Percentiles rank a stretch among this genome's conserved stretches.
These are phyloP conservation scores for Aureobasidium sp. DNA, from an alignment of 2,329 filamentous ascomycete species.

Conservation along the genomic window DNA sequence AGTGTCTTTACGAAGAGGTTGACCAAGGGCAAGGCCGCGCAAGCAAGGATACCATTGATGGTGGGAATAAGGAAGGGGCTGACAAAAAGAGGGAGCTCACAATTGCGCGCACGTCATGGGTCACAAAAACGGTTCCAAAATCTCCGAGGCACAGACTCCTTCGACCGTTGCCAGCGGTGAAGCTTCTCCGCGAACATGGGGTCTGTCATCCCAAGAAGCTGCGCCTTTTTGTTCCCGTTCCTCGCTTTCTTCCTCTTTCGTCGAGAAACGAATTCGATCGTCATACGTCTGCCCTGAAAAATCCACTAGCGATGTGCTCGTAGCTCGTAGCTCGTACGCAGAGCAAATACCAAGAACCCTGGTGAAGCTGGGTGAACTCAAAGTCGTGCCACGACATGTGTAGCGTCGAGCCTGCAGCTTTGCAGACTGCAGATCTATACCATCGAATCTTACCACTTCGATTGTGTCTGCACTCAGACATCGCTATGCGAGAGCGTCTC, in stretches of 20 bases:
- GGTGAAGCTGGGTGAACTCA: not conserved
- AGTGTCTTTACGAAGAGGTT: not conserved
- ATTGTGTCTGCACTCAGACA: not conserved
- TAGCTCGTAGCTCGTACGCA: not conserved
- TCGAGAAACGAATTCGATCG: not conserved
- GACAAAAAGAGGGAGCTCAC: not conserved
- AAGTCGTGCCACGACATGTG: slow-evolving; percentile 4
- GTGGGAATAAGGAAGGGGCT: not conserved
- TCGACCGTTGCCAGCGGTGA: not conserved
- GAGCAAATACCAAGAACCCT: not conserved
- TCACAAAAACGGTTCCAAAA: not conserved
- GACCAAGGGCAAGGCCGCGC: not conserved
- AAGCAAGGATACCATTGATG: not conserved
- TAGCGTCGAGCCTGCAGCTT: slow-evolving; percentile 2
- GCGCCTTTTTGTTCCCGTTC: not conserved
- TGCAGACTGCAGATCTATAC: not conserved
- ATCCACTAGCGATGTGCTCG: not conserved
- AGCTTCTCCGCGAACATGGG: not conserved
- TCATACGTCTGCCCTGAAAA: not conserved
- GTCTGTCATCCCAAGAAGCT: not conserved
- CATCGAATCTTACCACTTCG: not conserved
- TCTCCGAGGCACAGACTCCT: not conserved
- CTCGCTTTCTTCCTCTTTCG: not conserved
- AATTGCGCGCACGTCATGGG: not conserved
- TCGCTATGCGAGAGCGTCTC: too few species aligned